Base-by-base conservation (phyloP, 2,329 filamentous ascomycete species). In the Monosporascus ibericus region DNA sequence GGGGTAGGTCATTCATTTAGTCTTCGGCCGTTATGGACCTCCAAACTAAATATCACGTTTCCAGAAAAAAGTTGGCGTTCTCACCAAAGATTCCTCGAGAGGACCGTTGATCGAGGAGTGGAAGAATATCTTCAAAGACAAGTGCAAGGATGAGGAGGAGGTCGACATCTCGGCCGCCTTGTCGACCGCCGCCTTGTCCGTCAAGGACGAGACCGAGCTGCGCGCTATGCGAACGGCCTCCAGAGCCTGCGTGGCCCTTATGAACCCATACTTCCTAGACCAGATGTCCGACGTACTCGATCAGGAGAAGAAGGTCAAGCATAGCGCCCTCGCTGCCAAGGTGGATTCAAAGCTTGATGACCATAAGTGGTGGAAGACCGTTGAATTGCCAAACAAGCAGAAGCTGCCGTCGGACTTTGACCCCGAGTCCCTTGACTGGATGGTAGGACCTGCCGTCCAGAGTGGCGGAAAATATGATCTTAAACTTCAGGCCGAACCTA, bases 251-350 rank as follows among this genome's bases (percentile, higher is more conserved):
- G 92, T 95, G 59, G 92, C 91, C 53, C 77, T 97, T 55, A 95
- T 97, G 86, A 90, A 90, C 48, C 90, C 92, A 54, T 99, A 94
- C 72, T 97, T 97, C 69, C 86, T 99, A 59, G 94, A 99, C 67
- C 92, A 96, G 69, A 97, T 99, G 92, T 96, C 92, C 48, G 87
- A 88, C 62, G 87, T 97, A 49, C 83, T 99, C 55, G 94, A 99
- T 66, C 87, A 92, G 60, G 95, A 97, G 70, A 96, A 96, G 77
- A 96, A 96, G 68, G 90, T 97, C 67, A 94, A 91, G 58, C 94
- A 99, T 72, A 89, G 86, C 59, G 80, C 81, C 2, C 80, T 99
- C 7, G 85, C 89, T n/a, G 85, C 90, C 63, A 94, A 92, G 71
- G 87, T 99, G 34, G 85, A 92, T 60, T 83, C 85, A 64, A 96